A percentile compares a stretch with the other conserved stretches of the same genome.
phyloP scores from a whole-genome alignment of 805 yeast genomes.

The Saccharomyces jurei region DNA sequence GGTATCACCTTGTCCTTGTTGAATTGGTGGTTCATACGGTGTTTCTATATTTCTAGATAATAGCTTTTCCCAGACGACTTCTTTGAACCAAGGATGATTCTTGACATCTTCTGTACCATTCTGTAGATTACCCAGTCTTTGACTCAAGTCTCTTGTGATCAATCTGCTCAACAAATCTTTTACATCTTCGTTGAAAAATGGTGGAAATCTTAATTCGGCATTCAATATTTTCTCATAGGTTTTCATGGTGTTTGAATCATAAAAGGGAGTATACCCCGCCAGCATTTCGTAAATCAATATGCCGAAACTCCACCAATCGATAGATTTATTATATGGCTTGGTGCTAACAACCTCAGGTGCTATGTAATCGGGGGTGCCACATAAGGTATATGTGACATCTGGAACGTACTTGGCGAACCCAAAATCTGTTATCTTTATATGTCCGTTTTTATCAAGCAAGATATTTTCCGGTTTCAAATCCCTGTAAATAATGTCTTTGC shows the following conservation, averaged over 20 bases:
- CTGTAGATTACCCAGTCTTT: slow-evolving; percentile 75
- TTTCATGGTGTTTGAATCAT: slow-evolving; percentile 85
- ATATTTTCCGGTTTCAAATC: slow-evolving; percentile 90
- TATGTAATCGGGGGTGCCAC: slow-evolving; percentile 93
- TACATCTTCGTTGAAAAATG: slow-evolving; percentile 68
- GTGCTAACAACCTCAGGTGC: slow-evolving; percentile 94
- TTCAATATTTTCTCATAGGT: slow-evolving; percentile 83
- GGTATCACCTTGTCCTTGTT: slow-evolving; percentile 83
- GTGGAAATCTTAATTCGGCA: slow-evolving; percentile 69
- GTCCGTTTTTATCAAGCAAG: slow-evolving; percentile 75
- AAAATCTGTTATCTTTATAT: slow-evolving; percentile 82
- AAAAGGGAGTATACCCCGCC: slow-evolving; percentile 91
- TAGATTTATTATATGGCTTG: slow-evolving; percentile 86
- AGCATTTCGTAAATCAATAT: slow-evolving; percentile 87
- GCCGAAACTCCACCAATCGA: slow-evolving; percentile 97
- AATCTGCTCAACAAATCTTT: slow-evolving; percentile 61
- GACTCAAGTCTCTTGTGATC: slow-evolving; percentile 73
- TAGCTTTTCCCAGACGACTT: slow-evolving; percentile 86
- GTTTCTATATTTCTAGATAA: slow-evolving; percentile 81
- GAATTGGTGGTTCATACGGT: slow-evolving; percentile 92
- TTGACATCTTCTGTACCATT: slow-evolving; percentile 80
- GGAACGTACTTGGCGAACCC: slow-evolving; percentile 90
- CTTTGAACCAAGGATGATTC: slow-evolving; percentile 82
- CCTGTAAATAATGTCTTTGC: slow-evolving; percentile 75
- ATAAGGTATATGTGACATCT: slow-evolving; percentile 83